Conservation (phyloP, 768 basidiomycete species). For the Melanogaster broomeanus region DNA sequence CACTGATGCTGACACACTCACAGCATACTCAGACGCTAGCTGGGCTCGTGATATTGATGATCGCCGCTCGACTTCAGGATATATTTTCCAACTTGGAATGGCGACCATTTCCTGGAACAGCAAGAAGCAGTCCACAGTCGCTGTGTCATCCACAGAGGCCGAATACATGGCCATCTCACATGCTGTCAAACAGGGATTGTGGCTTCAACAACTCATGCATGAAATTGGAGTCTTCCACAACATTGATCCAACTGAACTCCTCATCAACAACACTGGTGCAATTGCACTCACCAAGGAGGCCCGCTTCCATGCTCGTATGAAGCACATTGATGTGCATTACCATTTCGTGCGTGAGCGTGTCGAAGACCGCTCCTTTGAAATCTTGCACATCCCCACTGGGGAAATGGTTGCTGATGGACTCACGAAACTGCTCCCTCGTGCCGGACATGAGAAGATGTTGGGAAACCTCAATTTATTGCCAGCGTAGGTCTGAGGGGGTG, state of each 20-base stretch:
- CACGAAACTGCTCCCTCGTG: conserved; percentile 19
- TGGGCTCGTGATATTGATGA: too few relatives aligned
- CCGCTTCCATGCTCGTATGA: conserved; percentile 25
- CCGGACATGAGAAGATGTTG: not conserved
- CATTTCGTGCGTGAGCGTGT: conserved; percentile 31
- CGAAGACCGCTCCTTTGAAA: not conserved
- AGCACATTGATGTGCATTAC: conserved; percentile 37
- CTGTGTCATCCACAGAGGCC: too few relatives aligned
- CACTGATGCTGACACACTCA: too few relatives aligned
- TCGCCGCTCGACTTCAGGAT: too few relatives aligned
- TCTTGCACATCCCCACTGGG: conserved; percentile 5
- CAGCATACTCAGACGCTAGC: too few relatives aligned
- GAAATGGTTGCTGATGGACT: conserved; percentile 24
- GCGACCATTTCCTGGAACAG: too few relatives aligned
- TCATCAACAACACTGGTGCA: conserved; percentile 33
- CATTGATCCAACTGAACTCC: not conserved
- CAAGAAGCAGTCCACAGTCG: too few relatives aligned
- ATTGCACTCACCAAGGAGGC: conserved; percentile 21
- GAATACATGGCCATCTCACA: too few relatives aligned
- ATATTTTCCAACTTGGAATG: too few relatives aligned
- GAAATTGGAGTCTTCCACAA: too few relatives aligned
- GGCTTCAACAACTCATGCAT: too few relatives aligned
- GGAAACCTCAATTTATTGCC: not conserved
- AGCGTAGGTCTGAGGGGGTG: conserved; percentile 3
- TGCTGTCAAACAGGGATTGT: too few relatives aligned